These are phyloP conservation scores for Stagonosporopsis cucurbitacearum DNA, from an alignment of 2,329 filamentous ascomycete genomes.

Conservation along the genomic window DNA sequence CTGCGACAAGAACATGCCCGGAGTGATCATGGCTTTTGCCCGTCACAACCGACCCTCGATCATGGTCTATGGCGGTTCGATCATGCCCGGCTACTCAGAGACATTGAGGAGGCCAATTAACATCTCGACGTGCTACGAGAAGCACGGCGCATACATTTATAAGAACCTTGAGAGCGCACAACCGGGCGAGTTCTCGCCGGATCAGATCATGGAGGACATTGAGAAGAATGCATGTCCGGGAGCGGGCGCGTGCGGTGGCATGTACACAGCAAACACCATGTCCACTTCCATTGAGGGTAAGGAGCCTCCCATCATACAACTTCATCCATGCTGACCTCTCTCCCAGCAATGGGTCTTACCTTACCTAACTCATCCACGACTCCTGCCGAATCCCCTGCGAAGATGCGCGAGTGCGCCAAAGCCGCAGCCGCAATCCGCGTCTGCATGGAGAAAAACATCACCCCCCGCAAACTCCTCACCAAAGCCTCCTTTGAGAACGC, in stretches of 20 bases:
- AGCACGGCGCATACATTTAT: slow-evolving; percentile 81
- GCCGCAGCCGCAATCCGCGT: slow-evolving; percentile 77
- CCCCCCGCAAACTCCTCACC: slow-evolving; percentile 79
- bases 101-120: slow-evolving; percentile 82
- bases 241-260: slow-evolving; percentile 83
- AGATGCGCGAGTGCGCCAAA: slow-evolving; percentile 84
- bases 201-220: slow-evolving; percentile 84
- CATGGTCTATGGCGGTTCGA: slow-evolving; percentile 95
- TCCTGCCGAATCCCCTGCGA: slow-evolving; percentile 80
- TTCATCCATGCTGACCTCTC: slow-evolving; percentile 11
- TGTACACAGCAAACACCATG: slow-evolving; percentile 97
- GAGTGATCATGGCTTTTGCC: slow-evolving; percentile 87
- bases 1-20: slow-evolving; percentile 98
- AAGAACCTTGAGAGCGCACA: slow-evolving; percentile 74
- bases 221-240: slow-evolving; percentile 79
- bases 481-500: slow-evolving; percentile 86
- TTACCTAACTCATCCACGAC: slow-evolving; percentile 85
- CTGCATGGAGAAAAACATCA: slow-evolving; percentile 84
- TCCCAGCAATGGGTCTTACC: slow-evolving; percentile 76
- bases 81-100: slow-evolving; percentile 82
- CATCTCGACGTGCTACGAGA: slow-evolving; percentile 88
- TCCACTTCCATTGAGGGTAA: slow-evolving; percentile 77
- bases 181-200: slow-evolving; percentile 70
- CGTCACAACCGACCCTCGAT: slow-evolving; percentile 90
- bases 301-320: background rate